Base-by-base conservation (phyloP, 2,329 filamentous ascomycete genomes). In the Nemania diffusa region DNA sequence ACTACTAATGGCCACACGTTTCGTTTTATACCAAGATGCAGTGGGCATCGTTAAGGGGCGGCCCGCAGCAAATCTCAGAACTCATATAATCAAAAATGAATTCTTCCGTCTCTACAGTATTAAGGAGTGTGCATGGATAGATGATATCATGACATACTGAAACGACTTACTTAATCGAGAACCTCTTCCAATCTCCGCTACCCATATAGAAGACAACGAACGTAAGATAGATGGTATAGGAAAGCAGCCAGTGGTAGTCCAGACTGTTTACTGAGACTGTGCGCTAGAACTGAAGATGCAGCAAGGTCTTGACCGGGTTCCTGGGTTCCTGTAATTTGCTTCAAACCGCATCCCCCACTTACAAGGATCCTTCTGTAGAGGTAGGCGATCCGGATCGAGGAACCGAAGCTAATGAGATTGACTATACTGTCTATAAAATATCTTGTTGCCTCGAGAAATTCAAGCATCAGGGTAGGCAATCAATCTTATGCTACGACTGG, bases 281-380 rank as follows among this genome's bases (percentile, higher is more conserved):
- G n/a, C 40, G 40, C 40, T 26, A 50, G 2, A 50, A 20, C 46
- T n/a, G 20, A 50, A 9, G 22, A 50, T 27, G 46, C 20, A 34
- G 37, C 9, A 26, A 61, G 40, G 20, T 37, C 24, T 56, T 13
- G 52, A 52, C 65, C 62, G 29, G 62, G 62, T 65, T 58, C 57
- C 57, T 57, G 65, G 62, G 34, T 55, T 65, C 62, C 57, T 68
- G 62, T 29, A 65, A 68, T 68, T 68, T 65, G 48, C 57, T 55
- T 68, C 65, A 68, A 58, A 68, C 65, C 46, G 20, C 13, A 57
- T 58, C 57, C 26, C 26, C 65, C 65, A 65, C 65, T 50, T 44
- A 62, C 65, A 64, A 26, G 65, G 62, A 57, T 6, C 15, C 22
- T 8, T 40, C 29, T 22, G 34, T 53, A n/a, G 44, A 34, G 40